Evolutionary conservation across 305 asterid genomes (phyloP).

Genomic region (Fraxinus greggii): DNA sequence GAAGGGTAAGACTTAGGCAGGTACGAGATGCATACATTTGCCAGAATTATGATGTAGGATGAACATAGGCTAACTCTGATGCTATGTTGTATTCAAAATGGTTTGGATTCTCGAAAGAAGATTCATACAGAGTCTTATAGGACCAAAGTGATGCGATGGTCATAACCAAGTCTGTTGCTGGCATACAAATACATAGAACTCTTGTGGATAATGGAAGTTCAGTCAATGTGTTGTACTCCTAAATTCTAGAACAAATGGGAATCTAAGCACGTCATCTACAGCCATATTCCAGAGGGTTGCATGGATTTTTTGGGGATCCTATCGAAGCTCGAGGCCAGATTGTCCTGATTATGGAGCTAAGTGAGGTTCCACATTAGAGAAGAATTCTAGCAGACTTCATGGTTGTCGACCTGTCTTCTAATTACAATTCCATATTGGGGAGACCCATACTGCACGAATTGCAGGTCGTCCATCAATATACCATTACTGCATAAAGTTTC

Average conservation of each 20-base stretch:
- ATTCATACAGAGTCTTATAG: not conserved
- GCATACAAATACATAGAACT: not conserved
- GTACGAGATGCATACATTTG: not conserved
- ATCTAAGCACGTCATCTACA: not conserved
- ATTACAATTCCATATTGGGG: too few relatives aligned
- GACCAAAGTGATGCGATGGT: not conserved
- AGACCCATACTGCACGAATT: too few relatives aligned
- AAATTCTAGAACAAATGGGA: not conserved
- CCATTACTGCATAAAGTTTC: too few relatives aligned
- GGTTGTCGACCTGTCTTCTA: not conserved
- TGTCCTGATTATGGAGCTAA: not conserved
- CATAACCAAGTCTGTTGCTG: not conserved
- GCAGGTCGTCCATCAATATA: too few relatives aligned
- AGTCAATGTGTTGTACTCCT: not conserved
- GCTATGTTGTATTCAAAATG: not conserved
- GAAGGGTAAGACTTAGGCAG: not conserved
- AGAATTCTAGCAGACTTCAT: not conserved
- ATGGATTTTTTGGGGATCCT: not conserved
- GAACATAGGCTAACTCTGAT: not conserved
- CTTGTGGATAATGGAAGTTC: not conserved
- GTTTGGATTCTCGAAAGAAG: not conserved
- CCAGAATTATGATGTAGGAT: not conserved
- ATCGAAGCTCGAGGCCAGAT: not conserved
- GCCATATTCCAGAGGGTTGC: not conserved
- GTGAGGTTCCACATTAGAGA: not conserved